Evolutionary conservation across 2,329 filamentous ascomycete genomes (phyloP), one percentile per base, ranked within the genome.

Genomic region (Colletotrichum sp.): DNA sequence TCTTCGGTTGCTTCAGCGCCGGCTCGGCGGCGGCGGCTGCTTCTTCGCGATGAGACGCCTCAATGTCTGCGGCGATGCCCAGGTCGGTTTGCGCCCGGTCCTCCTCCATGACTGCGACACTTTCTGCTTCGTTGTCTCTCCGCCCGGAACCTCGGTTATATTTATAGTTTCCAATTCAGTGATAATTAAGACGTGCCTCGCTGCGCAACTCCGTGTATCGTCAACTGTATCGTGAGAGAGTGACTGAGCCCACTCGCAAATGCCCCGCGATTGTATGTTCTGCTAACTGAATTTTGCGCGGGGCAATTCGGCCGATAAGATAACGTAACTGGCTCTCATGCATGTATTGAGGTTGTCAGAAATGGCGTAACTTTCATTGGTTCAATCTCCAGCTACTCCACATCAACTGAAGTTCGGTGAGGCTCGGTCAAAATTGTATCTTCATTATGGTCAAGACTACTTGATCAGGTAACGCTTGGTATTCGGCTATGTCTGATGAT

Each of bases 1-100:
- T 96, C 88, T 95, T 98, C 26, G 97, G 97, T 81, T 96, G 94
- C 82, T 90, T 95, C 24, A 88, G 79, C 8, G 84, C 84, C 28
- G 87, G 84, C 64, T 80, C 69, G 64, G 82, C 79, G 59, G 81
- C 81, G n/a, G 43, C 43, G n/a, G 43, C 79, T 68, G 83, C 79
- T 83, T 86, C 81, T 57, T 84, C 82, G 75, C 83, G 78, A 73
- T 86, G 84, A 34, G 71, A 65, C 75, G 86, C 89, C 78, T 93
- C 92, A 55, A 94, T 92, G 78, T 94, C 92, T 67, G 91, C 89
- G 15, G 92, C 92, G 57, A 94, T 89, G 74, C 94, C 94, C 32
- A 96, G 85, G 80, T 96, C 94, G 36, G 92, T 90, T 77, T 92
- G 88, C 36, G 90, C 92, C 79, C 94, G 88, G 82, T 96, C 94